Evolutionary conservation across 2,329 filamentous ascomycete species (phyloP).

Genomic region (Exophiala bonariae): DNA sequence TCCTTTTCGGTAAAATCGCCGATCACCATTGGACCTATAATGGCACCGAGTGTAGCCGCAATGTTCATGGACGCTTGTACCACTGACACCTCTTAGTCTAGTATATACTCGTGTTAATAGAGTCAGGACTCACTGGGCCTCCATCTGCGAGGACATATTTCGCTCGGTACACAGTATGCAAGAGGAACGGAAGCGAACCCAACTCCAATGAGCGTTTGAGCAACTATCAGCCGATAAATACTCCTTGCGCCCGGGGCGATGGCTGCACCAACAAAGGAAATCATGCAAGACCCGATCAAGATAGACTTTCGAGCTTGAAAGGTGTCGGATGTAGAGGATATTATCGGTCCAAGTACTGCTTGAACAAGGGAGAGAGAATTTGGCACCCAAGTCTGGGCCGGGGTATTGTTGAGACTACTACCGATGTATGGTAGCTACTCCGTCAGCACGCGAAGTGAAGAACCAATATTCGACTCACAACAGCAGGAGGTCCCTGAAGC

Average conservation of each 20-base stretch:
- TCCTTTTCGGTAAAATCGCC: conserved; percentile 16
- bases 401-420: conserved; percentile 14
- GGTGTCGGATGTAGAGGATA: conserved; percentile 22
- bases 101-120: neutral
- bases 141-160: conserved; percentile 25
- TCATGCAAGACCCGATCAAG: conserved; percentile 17
- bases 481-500: conserved; percentile 22
- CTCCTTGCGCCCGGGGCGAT: conserved; percentile 22
- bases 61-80: conserved; percentile 22
- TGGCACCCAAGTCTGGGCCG: conserved; percentile 21
- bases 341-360: conserved; percentile 23
- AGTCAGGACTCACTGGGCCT: conserved; percentile 20
- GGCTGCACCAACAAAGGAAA: conserved; percentile 19
- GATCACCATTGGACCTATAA: conserved; percentile 20
- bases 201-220: conserved; percentile 23
- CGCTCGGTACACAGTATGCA: conserved; percentile 22
- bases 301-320: conserved; percentile 25
- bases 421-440: conserved; percentile 21
- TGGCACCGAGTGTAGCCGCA: conserved; percentile 18
- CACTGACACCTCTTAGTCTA: conserved; percentile 11
- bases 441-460: neutral
- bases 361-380: conserved; percentile 25
- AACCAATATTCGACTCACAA: conserved; percentile 21
- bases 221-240: conserved; percentile 22
- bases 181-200: conserved; percentile 25